Evolutionary conservation across 352 stramenopile genomes (phyloP), one percentile per base, ranked within the genome.

Genomic region (Pythium grandisporangium): DNA sequence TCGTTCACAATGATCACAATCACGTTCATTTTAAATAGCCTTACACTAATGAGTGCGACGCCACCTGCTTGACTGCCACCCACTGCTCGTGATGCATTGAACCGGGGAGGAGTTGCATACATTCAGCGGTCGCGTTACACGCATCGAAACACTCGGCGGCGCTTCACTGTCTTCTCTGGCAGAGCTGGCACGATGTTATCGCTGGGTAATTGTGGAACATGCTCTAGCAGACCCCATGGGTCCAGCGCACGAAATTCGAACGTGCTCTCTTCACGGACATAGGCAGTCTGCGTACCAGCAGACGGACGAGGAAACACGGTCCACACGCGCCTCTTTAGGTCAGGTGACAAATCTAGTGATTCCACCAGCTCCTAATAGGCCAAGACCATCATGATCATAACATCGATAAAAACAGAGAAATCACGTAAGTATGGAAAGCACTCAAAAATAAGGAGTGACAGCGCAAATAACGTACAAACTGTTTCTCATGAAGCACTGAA

Each of bases 201-300:
- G 34, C 80, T 93, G 22, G 80, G 75, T 4, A 90, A 56, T 30
- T 84, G 55, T 2, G 75, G 61, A 4, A 86, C 59, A 41, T 84
- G 66, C 49, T 89, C 77, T 5, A 93, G 44, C 29, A 89, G 45
- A 2, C 67, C 77, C 80, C 80, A 93, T 17, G 80, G 74, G 37
- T 93, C 80, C 22, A 89, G 56, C 12, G 67, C 53, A 8, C 55
- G 56, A n/a, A 68, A 51, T 30, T 65, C 48, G 2, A 39, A 37
- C 13, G 29, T 25, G 33, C 48, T 61, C 45, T 2, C n/a, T 24
- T 53, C 46, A 20, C 52, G 32, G 14, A 63, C 33, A 21, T 51
- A 58, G 34, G 60, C 50, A 29, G 60, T 42, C 38, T 55, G 48
- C 14, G 64, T 46, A 4, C 60, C 54, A 30, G 66, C 55, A 22